These are phyloP conservation scores for Odontarrhena argentea DNA, from an alignment of 345 rosid genomes.

Conservation along the genomic window DNA sequence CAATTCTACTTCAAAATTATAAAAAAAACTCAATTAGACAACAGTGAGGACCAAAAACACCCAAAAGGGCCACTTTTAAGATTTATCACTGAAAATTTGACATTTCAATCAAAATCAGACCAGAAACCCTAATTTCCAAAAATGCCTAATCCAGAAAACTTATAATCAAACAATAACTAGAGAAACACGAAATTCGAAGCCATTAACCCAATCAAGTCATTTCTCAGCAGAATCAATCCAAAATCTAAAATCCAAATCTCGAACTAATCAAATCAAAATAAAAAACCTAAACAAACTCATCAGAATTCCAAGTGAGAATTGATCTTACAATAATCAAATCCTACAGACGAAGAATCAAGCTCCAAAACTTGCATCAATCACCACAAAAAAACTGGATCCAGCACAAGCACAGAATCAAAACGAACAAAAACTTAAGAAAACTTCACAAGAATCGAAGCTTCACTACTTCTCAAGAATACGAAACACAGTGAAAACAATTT, in stretches of 20 bases:
- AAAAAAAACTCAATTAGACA: conserved; percentile 1
- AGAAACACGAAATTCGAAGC: conserved; percentile 9
- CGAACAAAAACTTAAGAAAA: conserved; percentile 2
- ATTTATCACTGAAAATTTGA: not conserved
- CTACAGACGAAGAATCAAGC: conserved; percentile 16
- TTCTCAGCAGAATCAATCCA: conserved; percentile 14
- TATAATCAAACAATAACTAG: conserved; percentile 6
- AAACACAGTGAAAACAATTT: conserved; percentile 8
- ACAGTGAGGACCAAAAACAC: not conserved
- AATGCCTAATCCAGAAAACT: conserved; percentile 9
- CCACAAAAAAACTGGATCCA: conserved; percentile 24
- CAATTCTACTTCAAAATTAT: conserved; percentile 45
- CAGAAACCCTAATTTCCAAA: conserved; percentile 46
- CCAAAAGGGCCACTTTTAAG: not conserved
- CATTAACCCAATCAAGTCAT: not conserved
- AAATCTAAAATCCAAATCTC: conserved; percentile 24
- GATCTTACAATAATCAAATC: conserved; percentile 22
- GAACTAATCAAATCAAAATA: not conserved
- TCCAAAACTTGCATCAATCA: conserved; percentile 22
- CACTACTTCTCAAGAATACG: conserved; percentile 32
- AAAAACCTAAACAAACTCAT: conserved; percentile 11
- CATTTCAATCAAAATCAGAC: not conserved
- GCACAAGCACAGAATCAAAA: conserved; percentile 18
- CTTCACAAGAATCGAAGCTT: conserved; percentile 22
- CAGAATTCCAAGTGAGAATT: not conserved